Evolutionary conservation across 805 yeast genomes (phyloP).

Genomic region (Barnettozyma botsteinii): DNA sequence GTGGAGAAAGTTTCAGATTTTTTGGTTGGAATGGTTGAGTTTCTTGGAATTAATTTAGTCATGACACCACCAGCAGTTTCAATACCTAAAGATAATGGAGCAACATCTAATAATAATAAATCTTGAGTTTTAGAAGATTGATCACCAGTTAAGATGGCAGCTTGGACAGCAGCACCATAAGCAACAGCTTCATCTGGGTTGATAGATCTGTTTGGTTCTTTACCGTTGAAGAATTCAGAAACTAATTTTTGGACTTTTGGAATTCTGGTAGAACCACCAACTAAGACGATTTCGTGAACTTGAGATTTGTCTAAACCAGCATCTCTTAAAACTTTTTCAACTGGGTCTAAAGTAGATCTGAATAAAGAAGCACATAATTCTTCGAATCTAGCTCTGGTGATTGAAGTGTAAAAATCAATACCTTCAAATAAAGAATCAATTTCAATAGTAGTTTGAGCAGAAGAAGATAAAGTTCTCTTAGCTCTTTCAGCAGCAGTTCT

Average conservation of each 20-base stretch:
- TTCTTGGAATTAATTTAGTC: slow-evolving; percentile 68
- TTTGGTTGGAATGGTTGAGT: slow-evolving; percentile 74
- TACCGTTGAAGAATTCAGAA: slow-evolving; percentile 94
- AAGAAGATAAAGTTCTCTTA: slow-evolving; percentile 94
- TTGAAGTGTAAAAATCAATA: slow-evolving; percentile 91
- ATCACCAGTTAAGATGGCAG: slow-evolving; percentile 94
- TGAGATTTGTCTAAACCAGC: slow-evolving; percentile 84
- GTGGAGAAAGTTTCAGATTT: slow-evolving; percentile 96
- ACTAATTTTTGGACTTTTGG: slow-evolving; percentile 95
- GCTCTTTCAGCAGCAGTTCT: slow-evolving; percentile 99
- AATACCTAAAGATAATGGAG: slow-evolving; percentile 95
- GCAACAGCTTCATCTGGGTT: slow-evolving; percentile 99
- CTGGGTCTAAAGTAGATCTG: slow-evolving; percentile 92
- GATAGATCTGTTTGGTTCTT: slow-evolving; percentile 93
- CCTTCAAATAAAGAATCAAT: slow-evolving; percentile 94
- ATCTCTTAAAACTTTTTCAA: slow-evolving; percentile 89
- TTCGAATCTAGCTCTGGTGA: slow-evolving; percentile 97
- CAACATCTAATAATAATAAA: slow-evolving; percentile 89
- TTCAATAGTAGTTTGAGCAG: slow-evolving; percentile 92
- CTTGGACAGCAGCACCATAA: slow-evolving; percentile 98
- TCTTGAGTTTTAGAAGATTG: slow-evolving; percentile 95
- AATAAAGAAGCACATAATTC: slow-evolving; percentile 90
- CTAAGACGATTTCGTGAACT: slow-evolving; percentile 88
- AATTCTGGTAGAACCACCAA: slow-evolving; percentile 98
- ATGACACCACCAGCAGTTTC: slow-evolving; percentile 99